Percentiles rank a stretch among this genome's conserved stretches.
These are phyloP conservation scores for Blastomyces emzantsi DNA, from an alignment of 2,329 filamentous ascomycete genomes.

Conservation along the genomic window DNA sequence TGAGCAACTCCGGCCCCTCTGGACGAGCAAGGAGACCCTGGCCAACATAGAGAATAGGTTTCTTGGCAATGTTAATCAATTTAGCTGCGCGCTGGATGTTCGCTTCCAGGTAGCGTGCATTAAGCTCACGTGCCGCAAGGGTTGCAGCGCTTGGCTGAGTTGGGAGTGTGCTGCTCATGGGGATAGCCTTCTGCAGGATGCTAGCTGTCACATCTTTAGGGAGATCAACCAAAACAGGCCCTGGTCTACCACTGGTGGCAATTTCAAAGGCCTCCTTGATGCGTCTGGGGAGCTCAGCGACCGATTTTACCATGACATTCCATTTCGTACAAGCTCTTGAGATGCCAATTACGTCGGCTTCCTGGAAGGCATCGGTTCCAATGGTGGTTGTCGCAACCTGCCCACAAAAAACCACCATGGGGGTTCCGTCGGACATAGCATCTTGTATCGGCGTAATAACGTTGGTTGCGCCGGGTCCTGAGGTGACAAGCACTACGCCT, in stretches of 20 bases:
- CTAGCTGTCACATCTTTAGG: conserved; percentile 94
- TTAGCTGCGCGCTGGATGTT: conserved; percentile 70
- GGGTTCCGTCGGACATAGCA: conserved; percentile 88
- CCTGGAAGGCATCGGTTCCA: conserved; percentile 93
- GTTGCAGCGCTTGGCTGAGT: conserved; percentile 79
- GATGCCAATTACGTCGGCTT: conserved; percentile 90
- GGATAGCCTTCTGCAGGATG: conserved; percentile 74
- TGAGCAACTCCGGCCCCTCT: conserved; percentile 69
- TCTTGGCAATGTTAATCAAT: conserved; percentile 81
- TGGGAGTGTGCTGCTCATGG: conserved; percentile 63
- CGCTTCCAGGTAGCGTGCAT: conserved; percentile 59
- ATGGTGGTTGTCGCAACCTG: conserved; percentile 87
- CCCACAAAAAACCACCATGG: conserved; percentile 90
- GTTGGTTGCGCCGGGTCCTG: conserved; percentile 92
- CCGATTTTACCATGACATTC: conserved; percentile 97
- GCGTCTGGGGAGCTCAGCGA: conserved; percentile 81
- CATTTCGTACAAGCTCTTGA: conserved; percentile 95
- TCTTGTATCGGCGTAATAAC: conserved; percentile 95
- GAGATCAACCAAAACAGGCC: conserved; percentile 88
- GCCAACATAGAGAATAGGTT: conserved; percentile 90
- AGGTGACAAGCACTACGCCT: conserved; percentile 93
- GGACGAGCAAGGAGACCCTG: conserved; percentile 71
- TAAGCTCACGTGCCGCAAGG: conserved; percentile 65
- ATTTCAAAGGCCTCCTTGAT: conserved; percentile 99
- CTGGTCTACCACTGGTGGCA: conserved; percentile 84